Conservation (phyloP, 2,329 filamentous ascomycete genomes). For the Arthrobotrys sphaeroides region DNA sequence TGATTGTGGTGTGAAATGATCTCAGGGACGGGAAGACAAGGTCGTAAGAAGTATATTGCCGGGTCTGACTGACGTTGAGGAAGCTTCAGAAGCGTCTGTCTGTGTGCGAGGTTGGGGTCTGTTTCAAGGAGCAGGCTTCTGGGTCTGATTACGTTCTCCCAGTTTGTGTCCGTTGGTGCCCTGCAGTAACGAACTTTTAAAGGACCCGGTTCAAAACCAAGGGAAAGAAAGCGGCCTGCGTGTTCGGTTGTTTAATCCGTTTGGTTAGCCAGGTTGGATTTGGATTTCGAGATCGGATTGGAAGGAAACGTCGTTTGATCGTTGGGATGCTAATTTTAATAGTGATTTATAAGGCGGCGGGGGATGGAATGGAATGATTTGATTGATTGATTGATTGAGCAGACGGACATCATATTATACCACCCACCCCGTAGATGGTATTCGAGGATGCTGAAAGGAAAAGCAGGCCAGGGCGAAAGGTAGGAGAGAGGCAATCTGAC, state of each 20-base stretch:
- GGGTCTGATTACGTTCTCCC: constrained; percentile 23
- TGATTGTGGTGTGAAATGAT: neutral
- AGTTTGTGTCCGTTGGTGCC: constrained; percentile 13
- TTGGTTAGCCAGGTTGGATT: constrained; percentile 29
- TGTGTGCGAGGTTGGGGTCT: neutral
- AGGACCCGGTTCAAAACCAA: too few species aligned
- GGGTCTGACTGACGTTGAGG: neutral
- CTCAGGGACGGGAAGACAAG: neutral
- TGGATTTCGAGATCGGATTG: too few species aligned
- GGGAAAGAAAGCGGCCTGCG: too few species aligned
- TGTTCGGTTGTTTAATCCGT: too few species aligned
- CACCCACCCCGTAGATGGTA: too few species aligned
- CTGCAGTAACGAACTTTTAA: too few species aligned
- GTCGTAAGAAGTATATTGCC: constrained; percentile 10
- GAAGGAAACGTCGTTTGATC: constrained; percentile 32
- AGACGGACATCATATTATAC: neutral
- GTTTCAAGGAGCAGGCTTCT: constrained; percentile 48
- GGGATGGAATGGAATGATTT: neutral
- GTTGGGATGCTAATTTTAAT: constrained; percentile 23
- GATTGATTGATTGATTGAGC: neutral
- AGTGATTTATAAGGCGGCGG: too few species aligned
- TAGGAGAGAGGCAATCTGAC: neutral
- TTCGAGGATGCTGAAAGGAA: neutral
- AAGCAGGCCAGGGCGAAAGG: neutral
- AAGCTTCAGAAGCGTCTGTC: too few species aligned